Conservation (phyloP, 2,329 filamentous ascomycete species). For the Penicillium sp. region DNA sequence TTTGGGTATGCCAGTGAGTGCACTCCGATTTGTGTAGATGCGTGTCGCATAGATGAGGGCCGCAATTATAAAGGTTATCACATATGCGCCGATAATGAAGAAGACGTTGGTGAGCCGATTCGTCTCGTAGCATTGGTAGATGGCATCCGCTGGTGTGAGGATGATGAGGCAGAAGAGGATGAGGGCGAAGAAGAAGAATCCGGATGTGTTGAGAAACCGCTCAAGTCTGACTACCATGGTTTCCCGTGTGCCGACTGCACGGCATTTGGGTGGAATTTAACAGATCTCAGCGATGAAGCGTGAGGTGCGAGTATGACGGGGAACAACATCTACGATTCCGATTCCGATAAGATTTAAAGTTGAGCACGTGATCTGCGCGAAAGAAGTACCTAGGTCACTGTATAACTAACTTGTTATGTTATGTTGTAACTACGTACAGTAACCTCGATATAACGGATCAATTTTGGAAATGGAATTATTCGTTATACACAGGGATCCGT, state of each 20-base stretch:
- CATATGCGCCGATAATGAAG: slow-evolving; percentile 73
- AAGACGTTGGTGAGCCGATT: slow-evolving; percentile 75
- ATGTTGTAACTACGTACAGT: no score
- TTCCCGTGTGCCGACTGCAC: slow-evolving; percentile 16
- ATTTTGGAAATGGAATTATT: no score
- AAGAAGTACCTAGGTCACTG: no score
- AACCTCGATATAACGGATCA: no score
- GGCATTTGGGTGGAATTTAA: slow-evolving; percentile 11
- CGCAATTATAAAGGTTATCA: slow-evolving; percentile 69
- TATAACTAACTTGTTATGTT: no score
- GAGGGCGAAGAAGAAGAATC: slow-evolving; percentile 74
- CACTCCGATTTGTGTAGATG: slow-evolving; percentile 81
- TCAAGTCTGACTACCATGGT: slow-evolving; percentile 55
- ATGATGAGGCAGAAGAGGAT: slow-evolving; percentile 72
- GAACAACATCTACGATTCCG: background rate
- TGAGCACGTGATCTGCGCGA: background rate
- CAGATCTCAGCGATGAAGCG: background rate
- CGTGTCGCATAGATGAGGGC: slow-evolving; percentile 76
- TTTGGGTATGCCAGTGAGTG: slow-evolving; percentile 81
- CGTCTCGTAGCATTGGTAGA: slow-evolving; percentile 71
- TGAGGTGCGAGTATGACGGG: background rate
- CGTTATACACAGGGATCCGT: no score
- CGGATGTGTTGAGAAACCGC: slow-evolving; percentile 75
- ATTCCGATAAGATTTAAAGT: slow-evolving; percentile 10
- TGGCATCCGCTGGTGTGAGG: slow-evolving; percentile 75